Evolutionary conservation across 1,139 yeast genomes (phyloP).

Genomic region (Hemisphaericaspora subhashii): DNA sequence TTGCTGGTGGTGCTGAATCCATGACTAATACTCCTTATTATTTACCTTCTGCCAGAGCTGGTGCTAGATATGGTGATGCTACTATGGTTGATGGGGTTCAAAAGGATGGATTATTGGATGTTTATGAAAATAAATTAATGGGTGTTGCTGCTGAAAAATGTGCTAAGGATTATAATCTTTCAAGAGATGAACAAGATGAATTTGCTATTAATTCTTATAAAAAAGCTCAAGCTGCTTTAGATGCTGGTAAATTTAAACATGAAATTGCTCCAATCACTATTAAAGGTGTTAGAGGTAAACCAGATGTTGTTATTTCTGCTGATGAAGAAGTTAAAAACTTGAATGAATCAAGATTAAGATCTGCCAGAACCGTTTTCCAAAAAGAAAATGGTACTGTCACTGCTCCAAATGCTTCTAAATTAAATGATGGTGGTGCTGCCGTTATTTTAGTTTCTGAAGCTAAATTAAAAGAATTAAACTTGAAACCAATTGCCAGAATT

Average conservation of each 20-base stretch:
- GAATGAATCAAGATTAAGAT: constrained; percentile 68
- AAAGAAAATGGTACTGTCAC: constrained; percentile 92
- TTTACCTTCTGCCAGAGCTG: constrained; percentile 79
- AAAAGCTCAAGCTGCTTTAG: constrained; percentile 79
- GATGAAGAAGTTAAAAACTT: constrained; percentile 79
- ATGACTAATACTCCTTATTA: constrained; percentile 97
- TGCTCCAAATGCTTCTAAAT: constrained; percentile 93
- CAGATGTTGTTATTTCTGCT: constrained; percentile 64
- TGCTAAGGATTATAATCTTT: constrained; percentile 65
- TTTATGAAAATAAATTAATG: constrained; percentile 84
- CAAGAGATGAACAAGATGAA: constrained; percentile 72
- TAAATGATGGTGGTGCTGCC: constrained; percentile 98
- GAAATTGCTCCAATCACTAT: constrained; percentile 88
- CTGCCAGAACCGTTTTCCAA: constrained; percentile 92
- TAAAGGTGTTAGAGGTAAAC: constrained; percentile 92
- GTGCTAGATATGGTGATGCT: constrained; percentile 86
- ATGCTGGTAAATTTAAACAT: constrained; percentile 71
- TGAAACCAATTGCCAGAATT: constrained; percentile 86
- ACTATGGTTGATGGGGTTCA: constrained; percentile 81
- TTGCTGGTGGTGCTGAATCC: constrained; percentile 97
- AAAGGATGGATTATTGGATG: constrained; percentile 90
- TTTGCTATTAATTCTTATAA: constrained; percentile 68
- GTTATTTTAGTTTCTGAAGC: constrained; percentile 79
- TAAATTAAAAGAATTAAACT: constrained; percentile 78
- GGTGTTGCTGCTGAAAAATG: constrained; percentile 97